These are phyloP conservation scores for Neurospora sp. DNA, from an alignment of 495 filamentous ascomycete species.

Conservation along the genomic window DNA sequence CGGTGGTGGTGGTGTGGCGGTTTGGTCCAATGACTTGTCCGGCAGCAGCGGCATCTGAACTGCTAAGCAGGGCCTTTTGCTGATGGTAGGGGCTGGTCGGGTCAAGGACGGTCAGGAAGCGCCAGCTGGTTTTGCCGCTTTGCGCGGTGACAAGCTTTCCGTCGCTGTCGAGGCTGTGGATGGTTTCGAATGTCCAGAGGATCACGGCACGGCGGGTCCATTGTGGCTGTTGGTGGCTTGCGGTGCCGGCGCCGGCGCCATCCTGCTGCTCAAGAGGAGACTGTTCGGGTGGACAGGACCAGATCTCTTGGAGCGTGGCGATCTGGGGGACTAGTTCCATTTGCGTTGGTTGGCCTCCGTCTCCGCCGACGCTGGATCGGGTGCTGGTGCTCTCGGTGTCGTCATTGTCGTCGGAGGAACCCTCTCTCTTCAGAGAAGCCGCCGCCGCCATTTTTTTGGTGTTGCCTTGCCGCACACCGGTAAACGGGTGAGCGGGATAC, in stretches of 20 bases:
- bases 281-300: conserved; percentile 27
- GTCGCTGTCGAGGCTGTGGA: conserved; percentile 26
- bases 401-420: conserved; percentile 1
- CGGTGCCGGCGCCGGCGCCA: neutral
- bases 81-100: conserved; percentile 36
- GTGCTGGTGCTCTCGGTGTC: conserved; percentile 5
- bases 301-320: conserved; percentile 43
- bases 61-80: conserved; percentile 27
- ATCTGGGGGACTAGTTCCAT: conserved; percentile 37
- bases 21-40: neutral
- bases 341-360: conserved; percentile 21
- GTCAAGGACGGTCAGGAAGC: conserved; percentile 38
- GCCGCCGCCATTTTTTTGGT: neutral
- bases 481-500: conserved; percentile 26
- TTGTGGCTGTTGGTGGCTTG: conserved; percentile 5
- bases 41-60: neutral
- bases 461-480: conserved; percentile 5
- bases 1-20: neutral
- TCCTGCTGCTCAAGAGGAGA: conserved; percentile 3
- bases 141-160: conserved; percentile 18
- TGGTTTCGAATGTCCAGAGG: conserved; percentile 38
- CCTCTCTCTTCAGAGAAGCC: conserved; percentile 1
- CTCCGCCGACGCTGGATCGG: neutral
- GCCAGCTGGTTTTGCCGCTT: conserved; percentile 29
- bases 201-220: conserved; percentile 36